Conservation (phyloP, 2,329 filamentous ascomycete genomes). For the Cladosporium velox region DNA sequence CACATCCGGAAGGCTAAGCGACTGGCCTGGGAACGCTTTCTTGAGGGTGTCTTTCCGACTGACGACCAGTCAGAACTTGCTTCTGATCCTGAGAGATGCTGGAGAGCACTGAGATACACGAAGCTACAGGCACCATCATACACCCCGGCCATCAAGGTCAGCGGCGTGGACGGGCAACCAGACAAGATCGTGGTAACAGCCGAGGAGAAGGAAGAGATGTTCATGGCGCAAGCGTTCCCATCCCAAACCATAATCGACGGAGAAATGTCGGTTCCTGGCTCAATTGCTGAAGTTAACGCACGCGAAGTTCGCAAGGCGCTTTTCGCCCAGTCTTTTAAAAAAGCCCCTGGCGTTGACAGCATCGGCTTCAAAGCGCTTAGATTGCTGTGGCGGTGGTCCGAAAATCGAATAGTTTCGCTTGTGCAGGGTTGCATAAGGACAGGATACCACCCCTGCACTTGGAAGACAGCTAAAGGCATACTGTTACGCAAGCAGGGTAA, state of each 20-base stretch:
- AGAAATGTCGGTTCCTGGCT: not conserved
- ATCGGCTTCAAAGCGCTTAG: not conserved
- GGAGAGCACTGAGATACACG: not conserved
- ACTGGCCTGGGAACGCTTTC: not conserved
- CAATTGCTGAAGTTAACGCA: not conserved
- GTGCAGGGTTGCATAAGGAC: not conserved
- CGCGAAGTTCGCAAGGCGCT: not conserved
- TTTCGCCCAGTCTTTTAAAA: not conserved
- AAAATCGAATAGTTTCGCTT: not conserved
- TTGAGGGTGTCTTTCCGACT: not conserved
- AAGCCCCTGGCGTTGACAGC: not conserved
- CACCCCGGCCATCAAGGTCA: not conserved
- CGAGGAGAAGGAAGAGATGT: not conserved
- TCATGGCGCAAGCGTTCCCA: not conserved
- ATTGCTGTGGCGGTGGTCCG: not conserved
- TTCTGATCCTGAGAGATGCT: not conserved
- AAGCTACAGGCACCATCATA: not conserved
- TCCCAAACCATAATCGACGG: not conserved
- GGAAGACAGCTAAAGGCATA: not conserved
- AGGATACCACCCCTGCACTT: not conserved
- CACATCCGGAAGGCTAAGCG: not conserved
- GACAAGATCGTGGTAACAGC: not conserved
- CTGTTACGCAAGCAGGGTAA: not conserved
- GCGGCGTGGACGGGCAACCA: not conserved
- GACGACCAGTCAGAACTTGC: not conserved